Evolutionary conservation across 78 protist species (phyloP), one percentile per base, ranked within the genome.

Genomic region (Creolimax fragrantissima): DNA sequence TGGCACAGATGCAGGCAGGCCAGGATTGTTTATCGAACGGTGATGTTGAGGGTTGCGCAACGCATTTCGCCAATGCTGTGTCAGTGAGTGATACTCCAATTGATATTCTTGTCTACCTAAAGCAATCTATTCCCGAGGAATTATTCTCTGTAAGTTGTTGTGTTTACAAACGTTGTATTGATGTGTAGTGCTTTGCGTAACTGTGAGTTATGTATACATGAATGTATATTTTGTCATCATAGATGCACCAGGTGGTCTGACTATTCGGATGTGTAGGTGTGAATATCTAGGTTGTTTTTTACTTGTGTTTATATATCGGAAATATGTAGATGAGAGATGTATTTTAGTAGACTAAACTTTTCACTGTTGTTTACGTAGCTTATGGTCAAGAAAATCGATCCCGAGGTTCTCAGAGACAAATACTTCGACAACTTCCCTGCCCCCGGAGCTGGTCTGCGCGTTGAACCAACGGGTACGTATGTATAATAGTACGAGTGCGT

Each of bases 381-480:
- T 0, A 83, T 83, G 86, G 35, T 83, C 5, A 83, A 83, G 86
- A 83, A 83, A 32, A 6, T 83, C 5, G 86, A 83, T 41, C 86
- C 86, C 5, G 86, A 83, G 86, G 86, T 83, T 36, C 35, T 83
- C 86, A 6, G 86, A 35, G 86, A 83, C 86, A 83, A 83, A 41
- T 83, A 83, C 86, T 83, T 83, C 86, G 86, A 83, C 86, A 83
- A 83, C 42, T 83, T 83, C 86, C 86, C 86, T 83, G 86, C 44
- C 6, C 44, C 35, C 44, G 86, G 1, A 39, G 37, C 42, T 83
- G 86, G 86, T 2, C 42, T 83, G 86, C 35, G 86, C 86, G 42
- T 83, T 5, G 42, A 6, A 32, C 86, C 86, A 39, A 83, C 42
- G 86, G 74, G 74, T 32, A 17, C 17, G 74, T 58, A 58, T 58